Conservation (phyloP, 495 filamentous ascomycete genomes). For the Bathelium albidoporum region DNA sequence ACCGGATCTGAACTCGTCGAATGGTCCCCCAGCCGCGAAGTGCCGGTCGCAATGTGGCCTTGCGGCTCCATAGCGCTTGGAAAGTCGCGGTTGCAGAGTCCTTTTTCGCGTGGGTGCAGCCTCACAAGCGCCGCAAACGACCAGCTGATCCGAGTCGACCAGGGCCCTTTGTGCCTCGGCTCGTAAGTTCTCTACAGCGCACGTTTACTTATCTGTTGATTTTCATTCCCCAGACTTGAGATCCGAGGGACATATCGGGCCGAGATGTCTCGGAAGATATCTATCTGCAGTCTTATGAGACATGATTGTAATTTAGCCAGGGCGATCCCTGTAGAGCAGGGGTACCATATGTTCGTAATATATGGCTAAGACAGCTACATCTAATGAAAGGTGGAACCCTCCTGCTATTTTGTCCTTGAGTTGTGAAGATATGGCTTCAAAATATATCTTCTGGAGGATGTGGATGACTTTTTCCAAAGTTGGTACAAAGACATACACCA, state of each 20-base stretch:
- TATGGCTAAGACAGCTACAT: not conserved
- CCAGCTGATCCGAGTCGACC: not conserved
- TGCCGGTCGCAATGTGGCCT: not conserved
- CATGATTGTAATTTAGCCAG: not conserved
- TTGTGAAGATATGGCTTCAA: too few species aligned
- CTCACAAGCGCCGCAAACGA: not conserved
- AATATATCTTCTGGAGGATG: too few species aligned
- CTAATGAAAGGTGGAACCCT: not conserved
- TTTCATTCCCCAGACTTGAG: not conserved
- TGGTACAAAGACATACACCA: too few species aligned
- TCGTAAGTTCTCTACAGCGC: not conserved
- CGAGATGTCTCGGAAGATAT: not conserved
- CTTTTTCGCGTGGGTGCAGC: not conserved
- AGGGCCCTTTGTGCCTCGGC: not conserved
- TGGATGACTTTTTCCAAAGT: too few species aligned
- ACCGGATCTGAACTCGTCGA: not conserved
- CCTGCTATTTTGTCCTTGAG: too few species aligned
- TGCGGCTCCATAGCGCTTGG: not conserved
- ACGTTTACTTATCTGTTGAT: not conserved
- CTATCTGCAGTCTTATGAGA: not conserved
- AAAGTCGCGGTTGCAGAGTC: not conserved
- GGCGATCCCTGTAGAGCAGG: not conserved
- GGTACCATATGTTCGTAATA: not conserved
- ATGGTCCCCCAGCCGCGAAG: not conserved
- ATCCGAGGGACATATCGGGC: slow-evolving; percentile 1